A percentile compares a stretch with the other conserved stretches of the same genome.
Conservation (phyloP, 306 rosid species). For the Castanea crenata region DNA sequence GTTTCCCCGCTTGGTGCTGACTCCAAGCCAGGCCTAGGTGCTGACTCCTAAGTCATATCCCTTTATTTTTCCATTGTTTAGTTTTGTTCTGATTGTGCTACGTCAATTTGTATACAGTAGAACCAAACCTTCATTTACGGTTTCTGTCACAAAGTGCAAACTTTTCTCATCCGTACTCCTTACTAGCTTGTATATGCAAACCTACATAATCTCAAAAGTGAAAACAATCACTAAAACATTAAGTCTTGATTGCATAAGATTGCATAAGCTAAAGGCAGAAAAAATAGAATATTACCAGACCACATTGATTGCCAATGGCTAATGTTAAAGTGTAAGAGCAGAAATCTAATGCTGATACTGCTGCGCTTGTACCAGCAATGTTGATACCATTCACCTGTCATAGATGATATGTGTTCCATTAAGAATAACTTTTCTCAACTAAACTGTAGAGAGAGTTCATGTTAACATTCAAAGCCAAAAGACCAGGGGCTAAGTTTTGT, state of each 20-base stretch:
- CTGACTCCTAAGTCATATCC: too few relatives aligned
- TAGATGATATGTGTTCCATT: conserved; percentile 26
- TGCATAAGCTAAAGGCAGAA: conserved; percentile 14
- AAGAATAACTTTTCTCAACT: conserved; percentile 14
- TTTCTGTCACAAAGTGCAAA: conserved; percentile 55
- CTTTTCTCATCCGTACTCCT: conserved; percentile 37
- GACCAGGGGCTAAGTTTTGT: conserved; percentile 4
- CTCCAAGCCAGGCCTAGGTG: too few relatives aligned
- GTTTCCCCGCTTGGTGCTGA: too few relatives aligned
- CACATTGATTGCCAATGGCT: conserved; percentile 68
- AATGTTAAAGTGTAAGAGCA: conserved; percentile 54
- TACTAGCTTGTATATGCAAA: conserved; percentile 59
- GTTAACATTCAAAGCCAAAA: conserved; percentile 8
- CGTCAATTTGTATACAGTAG: not conserved
- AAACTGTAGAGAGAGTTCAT: conserved; percentile 6
- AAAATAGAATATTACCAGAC: conserved; percentile 52
- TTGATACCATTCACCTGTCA: conserved; percentile 55
- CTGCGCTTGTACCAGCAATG: conserved; percentile 36
- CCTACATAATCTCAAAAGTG: conserved; percentile 49
- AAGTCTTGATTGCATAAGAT: conserved; percentile 18
- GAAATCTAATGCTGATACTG: conserved; percentile 71
- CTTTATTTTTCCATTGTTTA: too few relatives aligned
- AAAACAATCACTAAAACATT: conserved; percentile 25
- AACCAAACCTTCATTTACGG: conserved; percentile 59
- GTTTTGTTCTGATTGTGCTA: too few relatives aligned